phyloP scores from a whole-genome alignment of 805 yeast species.

The Candida adriatica region DNA sequence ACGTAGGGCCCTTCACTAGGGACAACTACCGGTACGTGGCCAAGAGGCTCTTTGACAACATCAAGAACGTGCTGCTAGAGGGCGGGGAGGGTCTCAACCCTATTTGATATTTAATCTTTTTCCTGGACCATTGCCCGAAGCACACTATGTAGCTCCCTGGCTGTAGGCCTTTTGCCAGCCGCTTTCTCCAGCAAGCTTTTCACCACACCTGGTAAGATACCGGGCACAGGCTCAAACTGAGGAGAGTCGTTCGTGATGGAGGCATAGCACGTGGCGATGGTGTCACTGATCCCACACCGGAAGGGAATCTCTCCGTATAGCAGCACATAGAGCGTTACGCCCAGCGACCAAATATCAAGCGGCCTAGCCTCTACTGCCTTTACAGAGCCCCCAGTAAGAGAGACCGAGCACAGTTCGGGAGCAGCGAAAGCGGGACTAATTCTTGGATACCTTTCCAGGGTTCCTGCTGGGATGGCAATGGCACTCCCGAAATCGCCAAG shows the following conservation, averaged over 20 bases:
- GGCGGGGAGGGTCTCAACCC: slow-evolving; percentile 16
- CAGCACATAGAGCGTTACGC: not conserved
- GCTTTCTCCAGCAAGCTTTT: not conserved
- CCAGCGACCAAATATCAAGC: slow-evolving; percentile 1
- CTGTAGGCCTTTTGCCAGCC: not conserved
- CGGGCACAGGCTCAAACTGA: not conserved
- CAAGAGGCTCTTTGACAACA: slow-evolving; percentile 47
- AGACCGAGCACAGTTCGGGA: slow-evolving; percentile 8
- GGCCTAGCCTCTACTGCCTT: not conserved
- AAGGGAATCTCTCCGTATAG: slow-evolving; percentile 1
- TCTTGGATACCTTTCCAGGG: slow-evolving; percentile 1
- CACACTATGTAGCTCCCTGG: not conserved
- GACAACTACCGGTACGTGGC: slow-evolving; percentile 52
- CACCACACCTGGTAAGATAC: not conserved
- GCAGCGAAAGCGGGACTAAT: slow-evolving; percentile 10
- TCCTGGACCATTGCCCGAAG: not conserved
- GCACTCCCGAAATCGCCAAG: slow-evolving; percentile 11
- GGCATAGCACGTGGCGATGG: not conserved
- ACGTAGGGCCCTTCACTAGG: slow-evolving; percentile 60
- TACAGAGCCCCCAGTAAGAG: slow-evolving; percentile 1
- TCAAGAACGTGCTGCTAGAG: slow-evolving; percentile 17
- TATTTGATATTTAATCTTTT: slow-evolving; percentile 1
- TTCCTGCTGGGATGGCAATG: not conserved
- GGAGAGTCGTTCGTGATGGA: not conserved
- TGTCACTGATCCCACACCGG: not conserved